These are phyloP conservation scores for Microstroma glucosiphilum DNA, from an alignment of 1,284 basidiomycete species.

Conservation along the genomic window DNA sequence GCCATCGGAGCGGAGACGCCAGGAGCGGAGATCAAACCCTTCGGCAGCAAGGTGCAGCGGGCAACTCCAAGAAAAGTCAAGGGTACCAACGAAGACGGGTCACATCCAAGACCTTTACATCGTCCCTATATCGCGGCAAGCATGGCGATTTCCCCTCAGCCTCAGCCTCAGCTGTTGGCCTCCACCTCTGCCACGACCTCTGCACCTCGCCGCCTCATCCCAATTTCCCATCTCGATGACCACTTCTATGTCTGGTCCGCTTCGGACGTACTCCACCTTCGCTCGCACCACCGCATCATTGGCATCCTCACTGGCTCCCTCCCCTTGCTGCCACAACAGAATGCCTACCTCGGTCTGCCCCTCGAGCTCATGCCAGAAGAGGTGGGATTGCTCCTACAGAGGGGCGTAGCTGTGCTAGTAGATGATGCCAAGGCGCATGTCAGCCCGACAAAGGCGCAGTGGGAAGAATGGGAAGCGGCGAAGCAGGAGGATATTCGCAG, in stretches of 20 bases:
- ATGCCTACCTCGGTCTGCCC: slow-evolving; percentile 87
- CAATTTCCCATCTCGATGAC: background rate
- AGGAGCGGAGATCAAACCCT: no score
- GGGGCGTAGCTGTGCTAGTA: slow-evolving; percentile 73
- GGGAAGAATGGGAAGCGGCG: slow-evolving; percentile 9
- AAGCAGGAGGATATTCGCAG: slow-evolving; percentile 7
- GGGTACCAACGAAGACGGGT: no score
- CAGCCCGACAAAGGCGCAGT: slow-evolving; percentile 55
- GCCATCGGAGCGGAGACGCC: no score
- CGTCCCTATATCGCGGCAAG: background rate
- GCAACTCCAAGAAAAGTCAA: no score
- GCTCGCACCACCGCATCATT: slow-evolving; percentile 65
- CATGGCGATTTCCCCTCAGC: background rate
- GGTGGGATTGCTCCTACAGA: slow-evolving; percentile 74
- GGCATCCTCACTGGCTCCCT: slow-evolving; percentile 83
- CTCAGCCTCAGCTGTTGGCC: background rate
- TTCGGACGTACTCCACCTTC: slow-evolving; percentile 12
- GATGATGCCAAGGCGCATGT: slow-evolving; percentile 65
- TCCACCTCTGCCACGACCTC: background rate
- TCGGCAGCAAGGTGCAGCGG: no score
- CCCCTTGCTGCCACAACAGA: slow-evolving; percentile 91
- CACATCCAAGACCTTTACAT: no score
- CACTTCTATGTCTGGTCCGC: slow-evolving; percentile 4
- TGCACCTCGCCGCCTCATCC: background rate
- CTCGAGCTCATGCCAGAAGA: slow-evolving; percentile 85